phyloP scores from a whole-genome alignment of 2,329 filamentous ascomycete species.

The Chrysoporthe cubensis region DNA sequence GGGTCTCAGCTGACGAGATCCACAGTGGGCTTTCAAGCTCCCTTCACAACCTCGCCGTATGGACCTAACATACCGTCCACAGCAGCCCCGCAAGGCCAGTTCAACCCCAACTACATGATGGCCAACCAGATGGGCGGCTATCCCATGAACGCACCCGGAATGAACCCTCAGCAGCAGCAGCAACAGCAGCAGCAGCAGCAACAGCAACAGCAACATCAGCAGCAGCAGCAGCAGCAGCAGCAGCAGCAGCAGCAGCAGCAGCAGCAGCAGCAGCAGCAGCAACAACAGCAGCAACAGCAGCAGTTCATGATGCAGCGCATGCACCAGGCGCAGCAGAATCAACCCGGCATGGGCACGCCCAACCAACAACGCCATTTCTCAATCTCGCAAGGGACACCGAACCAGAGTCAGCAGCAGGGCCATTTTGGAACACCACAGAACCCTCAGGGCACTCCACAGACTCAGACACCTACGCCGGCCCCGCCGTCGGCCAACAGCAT shows the following conservation, averaged over 20 bases:
- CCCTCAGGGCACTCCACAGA: conserved; percentile 38
- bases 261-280: conserved; percentile 26
- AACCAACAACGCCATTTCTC: conserved; percentile 31
- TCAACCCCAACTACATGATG: conserved; percentile 61
- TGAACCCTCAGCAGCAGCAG: conserved; percentile 32
- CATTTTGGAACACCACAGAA: conserved; percentile 42
- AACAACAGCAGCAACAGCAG: conserved; percentile 34
- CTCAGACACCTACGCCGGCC: conserved; percentile 40
- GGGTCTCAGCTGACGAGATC: conserved; percentile 18
- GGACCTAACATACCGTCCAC: conserved; percentile 55
- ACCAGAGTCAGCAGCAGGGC: conserved; percentile 27
- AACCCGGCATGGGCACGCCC: conserved; percentile 34
- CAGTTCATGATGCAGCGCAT: conserved; percentile 29
- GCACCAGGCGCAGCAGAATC: conserved; percentile 29
- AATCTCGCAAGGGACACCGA: conserved; percentile 31
- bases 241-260: conserved; percentile 24
- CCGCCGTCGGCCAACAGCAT: conserved; percentile 40
- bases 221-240: conserved; percentile 34
- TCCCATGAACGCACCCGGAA: conserved; percentile 56
- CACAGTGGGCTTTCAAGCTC: conserved; percentile 61
- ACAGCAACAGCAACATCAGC: conserved; percentile 34
- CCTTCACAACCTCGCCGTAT: conserved; percentile 62
- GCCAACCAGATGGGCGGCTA: conserved; percentile 57
- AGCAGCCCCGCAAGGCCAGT: conserved; percentile 52
- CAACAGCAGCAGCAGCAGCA: conserved; percentile 34